phyloP scores from a whole-genome alignment of 257 asterid species.

The Solanum pennellii region DNA sequence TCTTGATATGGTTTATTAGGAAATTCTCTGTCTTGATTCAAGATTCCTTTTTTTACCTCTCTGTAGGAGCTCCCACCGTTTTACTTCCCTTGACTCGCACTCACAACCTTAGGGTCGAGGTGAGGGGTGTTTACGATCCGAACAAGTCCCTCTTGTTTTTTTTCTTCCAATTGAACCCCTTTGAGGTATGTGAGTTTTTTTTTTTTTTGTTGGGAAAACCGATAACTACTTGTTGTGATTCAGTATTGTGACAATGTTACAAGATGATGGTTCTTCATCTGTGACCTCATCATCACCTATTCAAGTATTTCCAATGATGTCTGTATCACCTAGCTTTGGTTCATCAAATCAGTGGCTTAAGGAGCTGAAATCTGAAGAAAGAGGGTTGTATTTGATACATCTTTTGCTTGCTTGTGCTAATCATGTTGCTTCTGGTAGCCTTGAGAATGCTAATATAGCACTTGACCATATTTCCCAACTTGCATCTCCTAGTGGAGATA shows the following conservation, averaged over 20 bases:
- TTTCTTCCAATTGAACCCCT: not conserved
- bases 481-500: constrained; percentile 75
- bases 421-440: constrained; percentile 67
- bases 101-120: not conserved
- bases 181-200: not conserved
- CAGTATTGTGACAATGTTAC: constrained; percentile 40
- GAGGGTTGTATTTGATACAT: constrained; percentile 78
- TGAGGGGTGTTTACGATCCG: not conserved
- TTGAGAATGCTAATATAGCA: constrained; percentile 74
- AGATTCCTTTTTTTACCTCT: not conserved
- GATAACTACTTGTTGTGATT: not conserved
- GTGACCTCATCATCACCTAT: constrained; percentile 58
- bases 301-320: constrained; percentile 48
- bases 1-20: not conserved
- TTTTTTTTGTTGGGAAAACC: not conserved
- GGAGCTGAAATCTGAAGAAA: constrained; percentile 81
- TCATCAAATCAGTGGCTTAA: constrained; percentile 76
- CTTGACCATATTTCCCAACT: constrained; percentile 88
- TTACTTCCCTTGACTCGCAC: not conserved
- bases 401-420: constrained; percentile 71
- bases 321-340: constrained; percentile 39
- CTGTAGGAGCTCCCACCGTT: not conserved
- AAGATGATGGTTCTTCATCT: constrained; percentile 88
- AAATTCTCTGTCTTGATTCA: not conserved
- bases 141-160: not conserved